phyloP scores from a whole-genome alignment of 2,329 filamentous ascomycete genomes.

The Pyrenochaeta sp. region DNA sequence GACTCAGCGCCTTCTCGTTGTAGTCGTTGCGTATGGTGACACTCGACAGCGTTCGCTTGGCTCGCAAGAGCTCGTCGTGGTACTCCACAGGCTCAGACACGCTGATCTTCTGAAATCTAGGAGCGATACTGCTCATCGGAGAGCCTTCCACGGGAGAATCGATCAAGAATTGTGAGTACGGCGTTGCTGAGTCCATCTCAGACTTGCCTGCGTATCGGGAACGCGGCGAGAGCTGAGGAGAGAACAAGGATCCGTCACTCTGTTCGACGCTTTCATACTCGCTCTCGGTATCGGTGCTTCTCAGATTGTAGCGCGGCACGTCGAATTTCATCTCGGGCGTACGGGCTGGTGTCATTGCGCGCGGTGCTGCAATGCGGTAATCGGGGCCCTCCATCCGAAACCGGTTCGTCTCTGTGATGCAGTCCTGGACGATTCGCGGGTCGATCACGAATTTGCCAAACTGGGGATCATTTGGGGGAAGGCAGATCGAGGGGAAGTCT shows the following conservation, averaged over 20 bases:
- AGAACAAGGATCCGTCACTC: slow-evolving; percentile 45
- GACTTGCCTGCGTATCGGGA: slow-evolving; percentile 49
- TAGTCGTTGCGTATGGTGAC: slow-evolving; percentile 13
- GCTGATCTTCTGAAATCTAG: slow-evolving; percentile 11
- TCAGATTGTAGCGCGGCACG: slow-evolving; percentile 20
- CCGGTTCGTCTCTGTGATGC: slow-evolving; percentile 47
- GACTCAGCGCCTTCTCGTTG: slow-evolving; percentile 6
- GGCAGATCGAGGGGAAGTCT: slow-evolving; percentile 77
- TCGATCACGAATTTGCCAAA: slow-evolving; percentile 61
- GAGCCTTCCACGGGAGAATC: slow-evolving; percentile 19
- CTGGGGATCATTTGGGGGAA: slow-evolving; percentile 66
- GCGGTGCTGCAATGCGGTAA: slow-evolving; percentile 14
- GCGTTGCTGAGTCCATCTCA: slow-evolving; percentile 44
- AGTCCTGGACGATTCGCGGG: slow-evolving; percentile 45
- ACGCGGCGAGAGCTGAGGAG: slow-evolving; percentile 51
- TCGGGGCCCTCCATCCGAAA: slow-evolving; percentile 39
- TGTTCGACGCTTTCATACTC: slow-evolving; percentile 53
- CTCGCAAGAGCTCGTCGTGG: slow-evolving; percentile 14
- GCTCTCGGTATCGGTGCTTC: slow-evolving; percentile 41
- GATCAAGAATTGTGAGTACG: slow-evolving; percentile 17
- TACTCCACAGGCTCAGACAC: slow-evolving; percentile 21
- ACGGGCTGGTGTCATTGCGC: slow-evolving; percentile 8
- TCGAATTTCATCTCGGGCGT: slow-evolving; percentile 20
- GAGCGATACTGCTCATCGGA: slow-evolving; percentile 9
- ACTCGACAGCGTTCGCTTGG: slow-evolving; percentile 41